A percentile compares a stretch with the other conserved stretches of the same genome.
Conservation (phyloP, 768 basidiomycete species). For the Strobilomyces dryophilus region DNA sequence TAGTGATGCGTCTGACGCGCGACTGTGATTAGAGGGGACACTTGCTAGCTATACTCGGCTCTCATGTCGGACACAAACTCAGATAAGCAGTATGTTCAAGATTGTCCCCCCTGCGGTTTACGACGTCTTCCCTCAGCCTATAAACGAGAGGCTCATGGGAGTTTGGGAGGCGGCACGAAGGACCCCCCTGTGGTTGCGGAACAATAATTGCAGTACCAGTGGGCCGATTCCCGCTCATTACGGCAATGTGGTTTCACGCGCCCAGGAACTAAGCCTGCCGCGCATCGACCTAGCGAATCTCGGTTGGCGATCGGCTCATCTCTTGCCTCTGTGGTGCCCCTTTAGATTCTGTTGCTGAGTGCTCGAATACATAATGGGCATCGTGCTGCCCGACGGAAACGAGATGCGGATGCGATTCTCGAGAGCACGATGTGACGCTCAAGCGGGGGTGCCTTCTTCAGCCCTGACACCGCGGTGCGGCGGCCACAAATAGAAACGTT, state of each 20-base stretch:
- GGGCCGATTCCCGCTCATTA: constrained; percentile 20
- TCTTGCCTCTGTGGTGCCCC: not conserved
- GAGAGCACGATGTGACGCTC: not conserved
- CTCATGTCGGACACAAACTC: constrained; percentile 10
- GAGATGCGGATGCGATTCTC: not conserved
- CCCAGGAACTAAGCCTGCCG: constrained; percentile 17
- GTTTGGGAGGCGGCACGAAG: constrained; percentile 4
- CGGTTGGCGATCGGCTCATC: constrained; percentile 18
- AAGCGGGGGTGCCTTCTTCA: not conserved
- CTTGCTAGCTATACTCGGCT: constrained; percentile 17
- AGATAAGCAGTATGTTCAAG: constrained; percentile 6
- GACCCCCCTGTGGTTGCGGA: constrained; percentile 9
- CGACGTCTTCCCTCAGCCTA: no score
- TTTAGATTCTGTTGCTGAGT: no score
- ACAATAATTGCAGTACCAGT: constrained; percentile 6
- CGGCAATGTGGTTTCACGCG: constrained; percentile 20
- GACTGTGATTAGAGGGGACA: constrained; percentile 13
- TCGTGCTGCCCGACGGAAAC: constrained; percentile 2
- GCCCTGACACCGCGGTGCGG: constrained; percentile 10
- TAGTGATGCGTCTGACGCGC: constrained; percentile 16
- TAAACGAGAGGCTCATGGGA: constrained; percentile 5
- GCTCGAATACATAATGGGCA: constrained; percentile 14
- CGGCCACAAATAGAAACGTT: constrained; percentile 14
- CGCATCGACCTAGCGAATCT: constrained; percentile 17
- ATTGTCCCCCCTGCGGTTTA: no score